Percentiles rank a stretch among this genome's conserved stretches.
These are phyloP conservation scores for Cenococcum geophilum DNA, from an alignment of 495 filamentous ascomycete species.

Conservation along the genomic window DNA sequence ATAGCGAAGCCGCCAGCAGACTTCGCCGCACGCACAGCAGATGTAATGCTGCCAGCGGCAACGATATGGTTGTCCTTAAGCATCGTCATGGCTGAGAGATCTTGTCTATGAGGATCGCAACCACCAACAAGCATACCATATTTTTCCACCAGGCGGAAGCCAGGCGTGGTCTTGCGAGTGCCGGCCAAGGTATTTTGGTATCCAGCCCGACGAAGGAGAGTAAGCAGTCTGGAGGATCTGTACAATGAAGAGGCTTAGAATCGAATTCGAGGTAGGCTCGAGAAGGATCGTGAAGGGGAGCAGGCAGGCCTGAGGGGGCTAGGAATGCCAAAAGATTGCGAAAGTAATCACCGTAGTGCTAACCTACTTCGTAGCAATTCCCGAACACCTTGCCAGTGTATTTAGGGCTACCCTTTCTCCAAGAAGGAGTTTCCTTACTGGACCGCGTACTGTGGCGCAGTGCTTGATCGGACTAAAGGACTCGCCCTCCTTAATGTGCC, in stretches of 20 bases:
- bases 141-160: slow-evolving; percentile 94
- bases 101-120: slow-evolving; percentile 83
- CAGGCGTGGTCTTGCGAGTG: slow-evolving; percentile 93
- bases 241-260: slow-evolving; percentile 2
- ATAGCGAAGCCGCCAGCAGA: slow-evolving; percentile 78
- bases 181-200: slow-evolving; percentile 85
- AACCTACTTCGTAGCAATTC: slow-evolving; percentile 69
- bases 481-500: slow-evolving; percentile 75
- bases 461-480: slow-evolving; percentile 52
- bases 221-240: slow-evolving; percentile 45
- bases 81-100: slow-evolving; percentile 93
- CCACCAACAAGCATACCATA: slow-evolving; percentile 95
- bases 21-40: slow-evolving; percentile 78
- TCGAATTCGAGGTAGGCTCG: background rate
- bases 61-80: slow-evolving; percentile 98
- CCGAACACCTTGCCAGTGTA: slow-evolving; percentile 83
- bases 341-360: background rate
- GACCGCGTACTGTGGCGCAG: slow-evolving; percentile 78
- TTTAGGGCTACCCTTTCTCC: slow-evolving; percentile 93
- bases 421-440: slow-evolving; percentile 76
- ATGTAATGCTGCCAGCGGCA: slow-evolving; percentile 67
- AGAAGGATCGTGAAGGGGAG: too few relatives aligned
- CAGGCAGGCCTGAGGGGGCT: too few relatives aligned
- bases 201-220: slow-evolving; percentile 53
- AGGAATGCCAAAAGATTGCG: too few relatives aligned